Evolutionary conservation across 2,329 filamentous ascomycete species (phyloP).

Genomic region (Chrysoporthe cubensis): DNA sequence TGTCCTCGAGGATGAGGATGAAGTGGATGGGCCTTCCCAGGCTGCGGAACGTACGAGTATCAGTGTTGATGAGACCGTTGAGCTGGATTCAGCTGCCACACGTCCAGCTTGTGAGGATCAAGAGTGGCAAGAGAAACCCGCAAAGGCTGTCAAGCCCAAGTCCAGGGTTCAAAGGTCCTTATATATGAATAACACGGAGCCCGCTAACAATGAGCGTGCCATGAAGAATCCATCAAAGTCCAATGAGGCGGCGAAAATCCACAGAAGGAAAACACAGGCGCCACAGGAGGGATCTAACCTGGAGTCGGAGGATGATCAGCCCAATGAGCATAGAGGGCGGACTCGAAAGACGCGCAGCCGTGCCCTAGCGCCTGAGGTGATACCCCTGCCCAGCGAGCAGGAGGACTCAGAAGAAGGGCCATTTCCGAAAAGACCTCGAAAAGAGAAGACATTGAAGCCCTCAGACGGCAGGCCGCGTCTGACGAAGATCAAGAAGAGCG

Average conservation of each 20-base stretch:
- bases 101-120: constrained; percentile 2
- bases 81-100: neutral
- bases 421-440: constrained; percentile 9
- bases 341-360: constrained; percentile 8
- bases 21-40: neutral
- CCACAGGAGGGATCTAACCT: neutral
- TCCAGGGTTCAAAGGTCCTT: neutral
- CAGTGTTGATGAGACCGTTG: neutral
- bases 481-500: constrained; percentile 46
- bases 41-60: neutral
- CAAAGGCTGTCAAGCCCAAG: constrained; percentile 1
- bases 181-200: neutral
- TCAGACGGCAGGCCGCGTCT: constrained; percentile 38
- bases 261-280: neutral
- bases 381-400: constrained; percentile 13
- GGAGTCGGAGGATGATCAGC: constrained; percentile 10
- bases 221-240: neutral
- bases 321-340: constrained; percentile 8
- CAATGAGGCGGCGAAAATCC: neutral
- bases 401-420: constrained; percentile 30
- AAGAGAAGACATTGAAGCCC: neutral
- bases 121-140: constrained; percentile 1
- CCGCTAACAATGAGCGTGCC: neutral
- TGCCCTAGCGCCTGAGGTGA: constrained; percentile 1
- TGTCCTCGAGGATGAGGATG: constrained; percentile 23